Evolutionary conservation across 352 stramenopile genomes (phyloP).

Genomic region (Phytophthora colocasiae): DNA sequence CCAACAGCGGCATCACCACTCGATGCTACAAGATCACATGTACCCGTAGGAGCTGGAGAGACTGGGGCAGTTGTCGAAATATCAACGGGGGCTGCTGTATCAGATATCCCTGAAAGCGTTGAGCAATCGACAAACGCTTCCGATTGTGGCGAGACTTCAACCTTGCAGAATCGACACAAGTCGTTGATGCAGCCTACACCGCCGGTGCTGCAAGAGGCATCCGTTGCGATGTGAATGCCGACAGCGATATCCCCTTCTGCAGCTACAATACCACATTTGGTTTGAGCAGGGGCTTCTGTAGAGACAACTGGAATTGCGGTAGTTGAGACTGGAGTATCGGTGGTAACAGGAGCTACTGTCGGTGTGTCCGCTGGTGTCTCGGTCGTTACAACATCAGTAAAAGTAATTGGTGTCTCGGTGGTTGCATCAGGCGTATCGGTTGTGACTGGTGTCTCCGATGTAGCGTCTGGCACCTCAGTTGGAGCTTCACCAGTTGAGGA

Average conservation of each 20-base stretch:
- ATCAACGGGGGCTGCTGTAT: neutral
- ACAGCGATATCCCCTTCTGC: slow-evolving; percentile 31
- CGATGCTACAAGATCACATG: slow-evolving; percentile 20
- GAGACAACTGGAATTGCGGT: neutral
- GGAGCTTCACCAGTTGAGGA: neutral
- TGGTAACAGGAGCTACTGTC: slow-evolving; percentile 12
- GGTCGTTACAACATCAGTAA: neutral
- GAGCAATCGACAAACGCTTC: slow-evolving; percentile 26
- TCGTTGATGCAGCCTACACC: slow-evolving; percentile 47
- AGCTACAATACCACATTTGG: slow-evolving; percentile 16
- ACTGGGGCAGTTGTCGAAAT: neutral
- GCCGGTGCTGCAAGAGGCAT: slow-evolving; percentile 33
- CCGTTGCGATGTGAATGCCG: slow-evolving; percentile 40
- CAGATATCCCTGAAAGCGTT: slow-evolving; percentile 2
- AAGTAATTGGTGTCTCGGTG: neutral
- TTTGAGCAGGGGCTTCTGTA: neutral
- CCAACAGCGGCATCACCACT: slow-evolving; percentile 33
- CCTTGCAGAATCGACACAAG: slow-evolving; percentile 57
- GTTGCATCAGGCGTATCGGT: neutral
- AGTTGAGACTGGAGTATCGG: neutral
- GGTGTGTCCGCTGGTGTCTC: slow-evolving; percentile 1
- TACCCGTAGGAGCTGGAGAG: neutral
- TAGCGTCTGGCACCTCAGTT: slow-evolving; percentile 1
- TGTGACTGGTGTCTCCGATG: neutral
- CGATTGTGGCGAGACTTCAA: slow-evolving; percentile 28